Evolutionary conservation across 495 filamentous ascomycete genomes (phyloP).

Genomic region (Aspergillus leporis): DNA sequence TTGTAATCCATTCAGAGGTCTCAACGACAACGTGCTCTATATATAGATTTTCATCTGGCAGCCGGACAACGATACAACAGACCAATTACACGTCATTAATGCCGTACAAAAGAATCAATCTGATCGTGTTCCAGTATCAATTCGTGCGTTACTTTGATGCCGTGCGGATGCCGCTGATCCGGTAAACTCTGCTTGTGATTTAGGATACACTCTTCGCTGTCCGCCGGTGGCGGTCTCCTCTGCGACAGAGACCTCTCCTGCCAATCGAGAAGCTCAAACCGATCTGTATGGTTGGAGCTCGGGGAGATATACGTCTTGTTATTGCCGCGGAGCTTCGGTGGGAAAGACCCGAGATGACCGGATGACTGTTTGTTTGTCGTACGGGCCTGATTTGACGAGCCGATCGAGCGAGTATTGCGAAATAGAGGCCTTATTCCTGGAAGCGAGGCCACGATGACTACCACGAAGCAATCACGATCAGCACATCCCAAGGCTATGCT

Average conservation of each 20-base stretch:
- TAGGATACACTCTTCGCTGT: slow-evolving; percentile 1
- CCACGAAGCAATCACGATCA: slow-evolving; percentile 14
- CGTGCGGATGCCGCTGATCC: too few relatives aligned
- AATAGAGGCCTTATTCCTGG: slow-evolving; percentile 14
- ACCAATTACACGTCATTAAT: too few relatives aligned
- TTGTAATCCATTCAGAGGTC: too few relatives aligned
- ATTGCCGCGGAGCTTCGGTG: neutral
- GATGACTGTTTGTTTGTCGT: neutral
- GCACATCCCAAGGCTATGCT: slow-evolving; percentile 13
- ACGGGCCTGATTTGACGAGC: slow-evolving; percentile 4
- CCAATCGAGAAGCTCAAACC: slow-evolving; percentile 5
- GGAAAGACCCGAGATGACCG: neutral
- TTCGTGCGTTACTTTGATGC: too few relatives aligned
- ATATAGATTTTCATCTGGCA: too few relatives aligned
- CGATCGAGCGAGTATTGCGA: neutral
- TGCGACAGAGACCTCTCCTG: slow-evolving; percentile 3
- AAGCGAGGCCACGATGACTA: slow-evolving; percentile 11
- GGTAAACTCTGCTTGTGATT: too few relatives aligned
- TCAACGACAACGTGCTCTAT: too few relatives aligned
- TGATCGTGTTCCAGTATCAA: too few relatives aligned
- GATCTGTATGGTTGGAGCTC: neutral
- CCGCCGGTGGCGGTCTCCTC: neutral
- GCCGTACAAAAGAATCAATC: too few relatives aligned
- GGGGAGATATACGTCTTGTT: slow-evolving; percentile 1
- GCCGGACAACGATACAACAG: too few relatives aligned